Evolutionary conservation across 495 filamentous ascomycete genomes (phyloP), one percentile per base, ranked within the genome.

Genomic region (Daldinia childiae): DNA sequence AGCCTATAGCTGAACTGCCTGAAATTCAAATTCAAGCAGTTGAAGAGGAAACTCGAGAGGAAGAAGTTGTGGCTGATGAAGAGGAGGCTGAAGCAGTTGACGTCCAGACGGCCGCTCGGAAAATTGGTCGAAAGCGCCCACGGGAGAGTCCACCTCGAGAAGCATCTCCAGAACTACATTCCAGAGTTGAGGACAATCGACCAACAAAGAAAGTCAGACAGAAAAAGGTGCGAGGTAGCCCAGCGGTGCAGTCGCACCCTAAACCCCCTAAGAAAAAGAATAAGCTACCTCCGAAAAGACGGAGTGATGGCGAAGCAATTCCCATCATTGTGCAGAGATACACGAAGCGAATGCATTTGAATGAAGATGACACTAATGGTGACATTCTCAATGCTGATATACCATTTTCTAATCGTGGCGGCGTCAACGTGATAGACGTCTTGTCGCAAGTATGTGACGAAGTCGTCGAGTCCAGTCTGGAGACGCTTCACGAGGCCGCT

Each of bases 391-490:
- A 79, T 66, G 62, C 77, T 19, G 81, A 83, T 0, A 86, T 87
- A 43, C 81, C 84, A 6, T 84, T 83, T 41, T 72, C 86, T 11
- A 88, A 82, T 66, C 85, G 87, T n/a, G 83, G 83, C 27, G 90
- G 88, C 30, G 89, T 91, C 62, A 92, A 92, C 68, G 81, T 87
- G 1, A 83, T 91, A 17, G 91, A 93, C 56, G 91, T 92, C 0
- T 76, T 92, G 9, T 82, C 86, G 54, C 89, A 92, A 76, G 84
- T 92, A 45, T 92, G 90, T 77, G 85, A 88, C 45, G 91, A 92
- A 74, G 86, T 90, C 1, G 79, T 91, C 29, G 87, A 87, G 38
- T 85, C 77, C 4, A 82, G 79, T 29, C 67, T 87, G 9, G 77
- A 85, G 59, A 86, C 76, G 29, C 67, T 86, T 6, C 78, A 83